Conservation (phyloP, 805 yeast genomes). For the Sugiyamaella qingdaonensis region DNA sequence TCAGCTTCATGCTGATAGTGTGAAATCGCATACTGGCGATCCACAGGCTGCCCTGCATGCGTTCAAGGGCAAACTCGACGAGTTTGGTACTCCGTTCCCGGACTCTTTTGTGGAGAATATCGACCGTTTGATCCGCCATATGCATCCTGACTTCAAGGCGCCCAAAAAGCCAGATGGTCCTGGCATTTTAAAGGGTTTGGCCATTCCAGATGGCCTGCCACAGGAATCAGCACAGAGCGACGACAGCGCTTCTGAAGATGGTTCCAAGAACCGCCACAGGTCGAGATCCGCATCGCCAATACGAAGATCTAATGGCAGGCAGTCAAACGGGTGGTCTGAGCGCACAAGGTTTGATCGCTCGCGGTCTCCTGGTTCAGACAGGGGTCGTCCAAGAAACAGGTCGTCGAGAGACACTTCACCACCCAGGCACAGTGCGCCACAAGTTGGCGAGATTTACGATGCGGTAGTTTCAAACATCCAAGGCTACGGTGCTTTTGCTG, state of each 20-base stretch:
- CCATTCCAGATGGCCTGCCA: conserved; percentile 21
- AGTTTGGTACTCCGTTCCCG: conserved; percentile 43
- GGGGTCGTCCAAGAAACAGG: neutral
- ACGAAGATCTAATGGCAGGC: no score
- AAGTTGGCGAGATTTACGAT: conserved; percentile 46
- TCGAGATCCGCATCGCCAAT: neutral
- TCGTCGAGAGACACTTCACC: conserved; percentile 5
- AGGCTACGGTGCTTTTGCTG: conserved; percentile 75
- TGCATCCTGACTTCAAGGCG: conserved; percentile 32
- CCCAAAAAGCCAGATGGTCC: neutral
- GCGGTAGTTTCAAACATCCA: conserved; percentile 62
- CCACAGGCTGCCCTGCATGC: conserved; percentile 27
- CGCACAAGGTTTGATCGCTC: neutral
- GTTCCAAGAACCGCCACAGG: neutral
- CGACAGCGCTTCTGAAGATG: neutral
- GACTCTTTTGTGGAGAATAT: conserved; percentile 27
- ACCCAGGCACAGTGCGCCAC: conserved; percentile 32
- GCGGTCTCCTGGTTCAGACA: neutral
- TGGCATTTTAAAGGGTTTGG: conserved; percentile 18
- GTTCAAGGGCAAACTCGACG: conserved; percentile 38
- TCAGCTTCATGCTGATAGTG: conserved; percentile 32
- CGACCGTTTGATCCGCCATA: conserved; percentile 27
- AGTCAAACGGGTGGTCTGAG: neutral
- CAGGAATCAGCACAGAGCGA: neutral
- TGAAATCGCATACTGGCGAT: conserved; percentile 1